Conservation (phyloP, 768 basidiomycete genomes). For the Tremella mesenterica region DNA sequence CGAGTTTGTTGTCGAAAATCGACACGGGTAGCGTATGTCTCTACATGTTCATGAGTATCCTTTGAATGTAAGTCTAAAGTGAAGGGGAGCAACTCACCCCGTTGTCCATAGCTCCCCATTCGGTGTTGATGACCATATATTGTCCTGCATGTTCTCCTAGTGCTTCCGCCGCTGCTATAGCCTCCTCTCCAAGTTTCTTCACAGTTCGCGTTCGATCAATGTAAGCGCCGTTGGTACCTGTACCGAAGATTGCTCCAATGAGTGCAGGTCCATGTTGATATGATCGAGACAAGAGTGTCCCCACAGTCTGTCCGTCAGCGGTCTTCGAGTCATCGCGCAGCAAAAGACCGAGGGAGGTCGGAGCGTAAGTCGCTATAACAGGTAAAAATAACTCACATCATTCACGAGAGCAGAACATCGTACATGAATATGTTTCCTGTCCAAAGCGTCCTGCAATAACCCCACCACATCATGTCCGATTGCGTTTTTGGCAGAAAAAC, state of each 20-base stretch:
- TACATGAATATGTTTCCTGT: constrained; percentile 84
- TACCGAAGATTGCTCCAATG: constrained; percentile 84
- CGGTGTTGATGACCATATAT: constrained; percentile 90
- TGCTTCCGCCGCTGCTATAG: constrained; percentile 44
- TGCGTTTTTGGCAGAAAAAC: constrained; percentile 84
- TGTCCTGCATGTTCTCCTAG: constrained; percentile 47
- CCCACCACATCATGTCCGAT: constrained; percentile 80
- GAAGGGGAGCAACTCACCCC: constrained; percentile 51
- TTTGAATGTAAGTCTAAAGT: not conserved
- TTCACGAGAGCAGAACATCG: constrained; percentile 87
- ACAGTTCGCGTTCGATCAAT: constrained; percentile 79
- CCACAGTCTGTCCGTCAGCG: constrained; percentile 64
- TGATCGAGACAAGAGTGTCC: constrained; percentile 81
- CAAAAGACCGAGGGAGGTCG: not conserved
- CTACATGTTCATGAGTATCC: constrained; percentile 45
- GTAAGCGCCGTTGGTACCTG: constrained; percentile 97
- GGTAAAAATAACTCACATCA: constrained; percentile 55
- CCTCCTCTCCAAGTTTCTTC: constrained; percentile 64
- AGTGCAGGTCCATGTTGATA: constrained; percentile 89
- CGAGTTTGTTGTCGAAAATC: constrained; percentile 80
- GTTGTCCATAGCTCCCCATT: constrained; percentile 98
- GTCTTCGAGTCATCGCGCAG: not conserved
- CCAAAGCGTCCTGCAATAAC: constrained; percentile 82
- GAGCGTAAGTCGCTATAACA: not conserved
- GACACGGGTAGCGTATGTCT: constrained; percentile 77